Evolutionary conservation across 1,284 basidiomycete genomes (phyloP).

Genomic region (Ustilago cynodontis): DNA sequence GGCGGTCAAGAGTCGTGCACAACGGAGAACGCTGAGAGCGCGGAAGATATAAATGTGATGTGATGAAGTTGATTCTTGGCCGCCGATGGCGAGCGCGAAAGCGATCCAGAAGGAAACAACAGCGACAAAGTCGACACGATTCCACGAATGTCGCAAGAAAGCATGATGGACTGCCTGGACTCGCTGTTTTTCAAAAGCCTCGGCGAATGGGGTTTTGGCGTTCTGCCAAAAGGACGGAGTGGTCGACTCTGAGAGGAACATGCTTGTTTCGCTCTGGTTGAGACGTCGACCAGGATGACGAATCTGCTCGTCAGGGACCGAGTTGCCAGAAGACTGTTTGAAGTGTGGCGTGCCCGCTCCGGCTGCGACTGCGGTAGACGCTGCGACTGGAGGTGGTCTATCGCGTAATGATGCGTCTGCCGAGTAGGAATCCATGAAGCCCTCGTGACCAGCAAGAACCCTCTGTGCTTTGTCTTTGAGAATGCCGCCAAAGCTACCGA

Average conservation of each 20-base stretch:
- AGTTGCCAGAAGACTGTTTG: background rate
- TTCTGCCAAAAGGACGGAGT: slow-evolving; percentile 42
- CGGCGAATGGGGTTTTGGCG: slow-evolving; percentile 71
- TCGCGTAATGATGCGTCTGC: background rate
- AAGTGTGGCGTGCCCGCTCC: background rate
- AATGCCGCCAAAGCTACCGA: slow-evolving; percentile 49
- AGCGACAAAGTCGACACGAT: slow-evolving; percentile 88
- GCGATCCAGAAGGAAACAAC: slow-evolving; percentile 82
- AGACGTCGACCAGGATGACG: slow-evolving; percentile 35
- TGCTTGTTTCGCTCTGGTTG: slow-evolving; percentile 46
- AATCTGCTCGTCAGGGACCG: background rate
- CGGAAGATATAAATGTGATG: slow-evolving; percentile 88
- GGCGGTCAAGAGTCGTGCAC: slow-evolving; percentile 84
- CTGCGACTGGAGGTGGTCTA: background rate
- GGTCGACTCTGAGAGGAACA: slow-evolving; percentile 44
- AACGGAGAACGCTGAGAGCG: slow-evolving; percentile 87
- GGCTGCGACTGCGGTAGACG: background rate
- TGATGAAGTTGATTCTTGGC: slow-evolving; percentile 76
- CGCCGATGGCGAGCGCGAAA: slow-evolving; percentile 78
- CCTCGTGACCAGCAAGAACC: slow-evolving; percentile 35
- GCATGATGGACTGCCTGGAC: slow-evolving; percentile 71
- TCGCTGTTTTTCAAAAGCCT: slow-evolving; percentile 71
- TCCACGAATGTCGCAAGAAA: slow-evolving; percentile 94
- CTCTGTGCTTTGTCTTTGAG: slow-evolving; percentile 50
- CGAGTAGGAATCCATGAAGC: slow-evolving; percentile 20